Evolutionary conservation across 2,329 filamentous ascomycete genomes (phyloP).

Genomic region (Aureobasidium leucospermi): DNA sequence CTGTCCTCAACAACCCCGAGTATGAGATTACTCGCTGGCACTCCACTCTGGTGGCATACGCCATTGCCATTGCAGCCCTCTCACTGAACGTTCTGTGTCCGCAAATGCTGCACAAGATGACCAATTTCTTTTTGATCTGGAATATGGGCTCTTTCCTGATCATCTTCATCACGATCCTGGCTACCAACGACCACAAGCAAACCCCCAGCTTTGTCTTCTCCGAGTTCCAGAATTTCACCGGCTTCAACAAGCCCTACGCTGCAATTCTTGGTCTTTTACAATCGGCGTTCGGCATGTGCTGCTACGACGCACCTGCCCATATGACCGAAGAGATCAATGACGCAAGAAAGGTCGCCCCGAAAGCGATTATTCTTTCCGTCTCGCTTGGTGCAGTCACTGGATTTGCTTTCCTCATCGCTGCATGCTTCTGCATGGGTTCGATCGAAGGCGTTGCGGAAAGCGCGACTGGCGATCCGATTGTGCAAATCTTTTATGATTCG

Average conservation of each 20-base stretch:
- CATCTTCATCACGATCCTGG: constrained; percentile 46
- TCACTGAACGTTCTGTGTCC: constrained; percentile 45
- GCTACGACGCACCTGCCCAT: constrained; percentile 38
- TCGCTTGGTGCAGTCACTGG: constrained; percentile 40
- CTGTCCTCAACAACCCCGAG: constrained; percentile 44
- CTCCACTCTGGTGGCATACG: constrained; percentile 46
- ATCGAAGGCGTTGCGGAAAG: constrained; percentile 40
- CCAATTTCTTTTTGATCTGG: constrained; percentile 44
- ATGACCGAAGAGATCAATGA: constrained; percentile 52
- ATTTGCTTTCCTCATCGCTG: constrained; percentile 41
- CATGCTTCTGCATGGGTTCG: constrained; percentile 47
- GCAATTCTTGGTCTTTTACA: constrained; percentile 49
- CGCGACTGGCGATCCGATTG: constrained; percentile 44
- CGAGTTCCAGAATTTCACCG: constrained; percentile 49
- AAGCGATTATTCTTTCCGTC: constrained; percentile 40
- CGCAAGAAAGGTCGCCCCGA: constrained; percentile 43
- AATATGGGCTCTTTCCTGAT: constrained; percentile 48
- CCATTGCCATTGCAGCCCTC: constrained; percentile 38
- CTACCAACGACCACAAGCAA: constrained; percentile 48
- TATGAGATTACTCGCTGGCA: constrained; percentile 52
- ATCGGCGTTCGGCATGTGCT: constrained; percentile 49
- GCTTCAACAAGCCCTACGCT: constrained; percentile 44
- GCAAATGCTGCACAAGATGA: constrained; percentile 44
- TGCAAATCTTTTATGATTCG: constrained; percentile 47
- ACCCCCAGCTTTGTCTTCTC: constrained; percentile 48